These are phyloP conservation scores for Botrytis medusae DNA, from an alignment of 2,329 filamentous ascomycete genomes.

Conservation along the genomic window DNA sequence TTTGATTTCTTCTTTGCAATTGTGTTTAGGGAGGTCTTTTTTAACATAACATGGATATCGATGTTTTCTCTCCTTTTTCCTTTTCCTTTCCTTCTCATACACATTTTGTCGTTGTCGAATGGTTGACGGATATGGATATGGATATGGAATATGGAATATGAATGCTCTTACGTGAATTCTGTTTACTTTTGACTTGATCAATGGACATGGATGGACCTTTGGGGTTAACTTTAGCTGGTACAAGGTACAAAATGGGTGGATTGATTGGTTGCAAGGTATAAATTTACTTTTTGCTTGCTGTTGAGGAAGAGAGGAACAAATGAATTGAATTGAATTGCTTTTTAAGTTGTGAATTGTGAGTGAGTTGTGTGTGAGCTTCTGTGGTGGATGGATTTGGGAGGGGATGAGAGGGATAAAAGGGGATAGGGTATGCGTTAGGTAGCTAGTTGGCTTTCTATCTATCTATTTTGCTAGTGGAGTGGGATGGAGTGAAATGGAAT, in stretches of 20 bases:
- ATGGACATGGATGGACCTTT: not conserved
- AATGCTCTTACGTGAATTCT: not conserved
- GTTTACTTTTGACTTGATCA: not conserved
- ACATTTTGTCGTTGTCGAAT: not conserved
- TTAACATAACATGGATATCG: slow-evolving; percentile 2
- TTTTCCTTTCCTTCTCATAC: not conserved
- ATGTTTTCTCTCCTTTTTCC: not conserved
- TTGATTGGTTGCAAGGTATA: not conserved
- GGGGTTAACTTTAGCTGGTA: not conserved
- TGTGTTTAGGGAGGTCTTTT: not conserved
- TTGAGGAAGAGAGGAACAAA: not conserved
- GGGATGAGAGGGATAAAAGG: no score
- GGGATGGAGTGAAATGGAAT: no score
- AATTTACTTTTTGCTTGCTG: not conserved
- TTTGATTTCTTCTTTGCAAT: slow-evolving; percentile 6
- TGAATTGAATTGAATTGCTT: not conserved
- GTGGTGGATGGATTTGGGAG: not conserved
- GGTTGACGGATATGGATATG: slow-evolving; percentile 8
- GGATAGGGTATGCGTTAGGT: no score
- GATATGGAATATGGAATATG: not conserved
- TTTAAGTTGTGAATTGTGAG: not conserved
- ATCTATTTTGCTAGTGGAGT: no score
- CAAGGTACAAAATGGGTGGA: not conserved
- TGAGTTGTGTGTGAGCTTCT: not conserved
- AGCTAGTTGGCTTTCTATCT: no score